Base-by-base conservation (phyloP, 345 rosid species). In the Gossypium rotundifolium region DNA sequence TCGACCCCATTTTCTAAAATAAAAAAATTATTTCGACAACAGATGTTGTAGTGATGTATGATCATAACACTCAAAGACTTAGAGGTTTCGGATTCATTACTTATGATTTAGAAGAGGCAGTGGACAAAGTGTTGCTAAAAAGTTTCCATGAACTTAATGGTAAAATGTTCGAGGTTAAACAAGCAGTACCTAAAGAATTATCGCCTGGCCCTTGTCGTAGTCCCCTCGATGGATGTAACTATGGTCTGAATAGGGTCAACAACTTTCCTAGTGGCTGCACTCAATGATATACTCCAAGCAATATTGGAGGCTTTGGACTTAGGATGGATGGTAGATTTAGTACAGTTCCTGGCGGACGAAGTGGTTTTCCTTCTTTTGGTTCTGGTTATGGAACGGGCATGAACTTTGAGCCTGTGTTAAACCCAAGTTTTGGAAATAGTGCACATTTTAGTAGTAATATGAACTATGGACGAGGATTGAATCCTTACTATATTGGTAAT, bases 161-260 rank as follows among this genome's bases (percentile, higher is more conserved):
- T 25, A 59, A 59, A 59, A 59, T 25, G 40, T 40, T 59, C 2
- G 40, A 59, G 64, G 64, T 59, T 59, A 59, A 59, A 59, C 64
- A n/a, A 59, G 64, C 64, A 59, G 38, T 59, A 63, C 91, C 95
- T 49, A 90, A 90, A 81, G 95, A 90, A 79, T 74, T 87, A 75
- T 90, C 90, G 27, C 93, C 96, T 17, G 90, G 90, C 77, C 90
- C 92, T 17, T 83, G 81, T 73, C 87, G 91, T 54, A 83, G 89
- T 73, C 88, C 91, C 22, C 88, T 90, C 40, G 84, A 88, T 76
- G 93, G 90, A 55, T 90, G 88, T 59, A 59, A 23, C 64, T 59
- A 25, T 59, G 64, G 64, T 59, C 16, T 59, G n/a, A 25, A 59
- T 25, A 59, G 64, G 40, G 64, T 6, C 17, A 59, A 59, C 38